Evolutionary conservation across 2,329 filamentous ascomycete species (phyloP).

Genomic region (Phialophora tarda): DNA sequence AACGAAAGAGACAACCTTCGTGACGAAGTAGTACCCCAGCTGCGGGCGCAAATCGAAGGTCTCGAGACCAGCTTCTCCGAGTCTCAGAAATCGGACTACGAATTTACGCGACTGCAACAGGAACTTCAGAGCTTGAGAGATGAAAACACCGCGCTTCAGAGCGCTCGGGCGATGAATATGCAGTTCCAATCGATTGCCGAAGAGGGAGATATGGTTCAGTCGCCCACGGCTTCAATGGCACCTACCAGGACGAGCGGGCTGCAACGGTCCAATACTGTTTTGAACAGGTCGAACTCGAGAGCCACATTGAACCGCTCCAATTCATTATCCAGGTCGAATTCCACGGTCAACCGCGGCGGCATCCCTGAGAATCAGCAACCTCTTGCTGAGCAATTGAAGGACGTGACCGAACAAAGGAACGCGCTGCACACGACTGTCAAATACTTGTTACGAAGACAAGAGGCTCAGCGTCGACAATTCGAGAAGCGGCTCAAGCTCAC

Average conservation of each 20-base stretch:
- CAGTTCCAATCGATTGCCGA: constrained; percentile 68
- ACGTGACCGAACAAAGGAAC: constrained; percentile 91
- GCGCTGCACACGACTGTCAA: constrained; percentile 86
- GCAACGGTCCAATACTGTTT: constrained; percentile 37
- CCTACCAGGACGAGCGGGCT: constrained; percentile 35
- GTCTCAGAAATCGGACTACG: constrained; percentile 75
- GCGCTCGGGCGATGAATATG: constrained; percentile 56
- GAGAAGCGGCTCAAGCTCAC: constrained; percentile 78
- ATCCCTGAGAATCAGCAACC: constrained; percentile 67
- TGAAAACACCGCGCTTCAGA: constrained; percentile 53
- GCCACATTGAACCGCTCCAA: constrained; percentile 59
- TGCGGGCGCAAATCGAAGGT: constrained; percentile 70
- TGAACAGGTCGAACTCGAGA: constrained; percentile 71
- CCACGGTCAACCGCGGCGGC: constrained; percentile 58
- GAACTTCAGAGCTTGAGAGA: constrained; percentile 72
- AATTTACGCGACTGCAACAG: constrained; percentile 83
- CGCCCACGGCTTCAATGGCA: constrained; percentile 56
- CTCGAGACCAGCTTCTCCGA: constrained; percentile 60
- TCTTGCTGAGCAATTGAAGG: constrained; percentile 80
- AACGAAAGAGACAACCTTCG: constrained; percentile 91
- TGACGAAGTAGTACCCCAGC: constrained; percentile 82
- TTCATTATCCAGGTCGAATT: constrained; percentile 65
- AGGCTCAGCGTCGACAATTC: constrained; percentile 81
- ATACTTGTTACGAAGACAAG: constrained; percentile 82
- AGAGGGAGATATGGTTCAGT: constrained; percentile 54